These are phyloP conservation scores for Mortierella sp. DNA, from an alignment of 371 early-diverging fungal genomes.

Conservation along the genomic window DNA sequence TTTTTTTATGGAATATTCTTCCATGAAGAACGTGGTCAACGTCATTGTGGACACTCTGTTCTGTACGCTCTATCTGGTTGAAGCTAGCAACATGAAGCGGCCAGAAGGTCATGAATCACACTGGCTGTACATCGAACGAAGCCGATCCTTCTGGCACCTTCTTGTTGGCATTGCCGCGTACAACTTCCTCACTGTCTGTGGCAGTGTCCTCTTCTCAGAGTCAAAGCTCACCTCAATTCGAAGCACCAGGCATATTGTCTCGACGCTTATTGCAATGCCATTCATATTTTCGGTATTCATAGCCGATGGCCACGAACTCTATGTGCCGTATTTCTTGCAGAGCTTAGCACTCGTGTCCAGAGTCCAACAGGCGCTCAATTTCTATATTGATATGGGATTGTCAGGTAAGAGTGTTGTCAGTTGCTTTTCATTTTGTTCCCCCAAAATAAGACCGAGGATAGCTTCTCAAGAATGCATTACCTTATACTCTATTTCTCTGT, in stretches of 20 bases:
- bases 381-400: constrained; percentile 64
- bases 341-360: constrained; percentile 67
- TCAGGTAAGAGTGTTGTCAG: constrained; percentile 31
- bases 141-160: constrained; percentile 28
- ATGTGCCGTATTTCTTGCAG: constrained; percentile 74
- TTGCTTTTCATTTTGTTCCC: too few species aligned
- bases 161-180: constrained; percentile 45
- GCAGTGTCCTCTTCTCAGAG: constrained; percentile 52
- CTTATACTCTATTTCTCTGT: background rate
- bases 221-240: constrained; percentile 52
- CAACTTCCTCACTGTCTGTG: constrained; percentile 35
- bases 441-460: too few species aligned
- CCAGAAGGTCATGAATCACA: constrained; percentile 34
- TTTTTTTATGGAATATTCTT: background rate
- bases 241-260: constrained; percentile 26
- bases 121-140: constrained; percentile 42
- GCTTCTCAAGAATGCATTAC: too few species aligned
- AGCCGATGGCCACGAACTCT: constrained; percentile 64
- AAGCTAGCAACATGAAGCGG: constrained; percentile 63
- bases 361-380: constrained; percentile 71
- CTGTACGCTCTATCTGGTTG: constrained; percentile 73
- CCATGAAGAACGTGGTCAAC: constrained; percentile 63
- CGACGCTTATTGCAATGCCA: constrained; percentile 37
- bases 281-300: constrained; percentile 28
- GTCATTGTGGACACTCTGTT: constrained; percentile 69